A percentile compares a stretch with the other conserved stretches of the same genome.
These are phyloP conservation scores for Vachellia collinsii DNA, from an alignment of 306 rosid genomes.

Conservation along the genomic window DNA sequence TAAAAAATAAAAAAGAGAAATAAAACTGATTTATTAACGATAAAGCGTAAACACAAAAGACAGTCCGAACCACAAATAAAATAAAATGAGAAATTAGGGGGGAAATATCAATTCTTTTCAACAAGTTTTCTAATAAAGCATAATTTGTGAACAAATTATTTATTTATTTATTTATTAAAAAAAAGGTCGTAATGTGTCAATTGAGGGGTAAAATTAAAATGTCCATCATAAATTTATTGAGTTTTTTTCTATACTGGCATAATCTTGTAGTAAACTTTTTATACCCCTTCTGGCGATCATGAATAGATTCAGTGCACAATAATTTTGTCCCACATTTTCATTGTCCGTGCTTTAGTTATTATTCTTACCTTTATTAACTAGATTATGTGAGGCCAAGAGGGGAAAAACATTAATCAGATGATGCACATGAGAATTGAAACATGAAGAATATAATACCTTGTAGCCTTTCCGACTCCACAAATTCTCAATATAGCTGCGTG, in stretches of 20 bases:
- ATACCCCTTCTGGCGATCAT: not conserved
- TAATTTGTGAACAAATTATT: not conserved
- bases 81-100: not conserved
- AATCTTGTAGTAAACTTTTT: not conserved
- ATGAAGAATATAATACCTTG: conserved; percentile 31
- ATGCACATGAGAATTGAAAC: not conserved
- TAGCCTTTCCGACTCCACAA: conserved; percentile 36
- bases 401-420: not conserved
- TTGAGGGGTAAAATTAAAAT: not conserved
- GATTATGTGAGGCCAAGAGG: not conserved
- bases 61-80: not conserved
- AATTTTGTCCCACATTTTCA: not conserved
- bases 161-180: not conserved
- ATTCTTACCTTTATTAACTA: not conserved
- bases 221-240: not conserved
- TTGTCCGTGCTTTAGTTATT: not conserved
- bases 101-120: too few species aligned
- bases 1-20: not conserved
- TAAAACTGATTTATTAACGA: not conserved
- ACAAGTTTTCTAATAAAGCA: not conserved
- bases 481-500: conserved; percentile 40
- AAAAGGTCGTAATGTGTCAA: not conserved
- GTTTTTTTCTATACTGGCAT: not conserved
- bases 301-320: not conserved
- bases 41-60: not conserved